Base-by-base conservation (phyloP, 352 stramenopile species). In the Bremia lactucae region DNA sequence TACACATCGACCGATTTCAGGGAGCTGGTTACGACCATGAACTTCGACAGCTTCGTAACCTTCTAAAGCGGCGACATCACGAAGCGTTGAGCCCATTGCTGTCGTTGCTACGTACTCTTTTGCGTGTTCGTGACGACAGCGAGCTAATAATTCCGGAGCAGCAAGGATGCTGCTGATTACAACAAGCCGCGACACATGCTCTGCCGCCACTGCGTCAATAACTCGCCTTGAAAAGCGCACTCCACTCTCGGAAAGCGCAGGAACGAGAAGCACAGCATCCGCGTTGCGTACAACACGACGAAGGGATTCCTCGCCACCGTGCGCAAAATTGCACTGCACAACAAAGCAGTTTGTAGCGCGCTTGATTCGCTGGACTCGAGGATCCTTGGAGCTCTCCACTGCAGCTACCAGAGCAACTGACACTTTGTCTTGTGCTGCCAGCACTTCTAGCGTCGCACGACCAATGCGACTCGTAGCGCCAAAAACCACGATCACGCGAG, bases 401-500 rank as follows among this genome's bases (percentile, higher is more conserved):
- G 72, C 73, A 5, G 68, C 65, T 14, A 83, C 57, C 6, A 84
- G 62, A 16, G 66, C 71, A 36, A 79, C 52, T 1, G 62, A 67
- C 2, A 74, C 42, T 33, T 75, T 48, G 2, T 70, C 42, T 20
- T 69, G 62, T 0, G 46, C 36, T 0, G 65, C 44, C 24, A 89
- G 52, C 24, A 53, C 50, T 52, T 84, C 65, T 42, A 89, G 57
- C 19, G 65, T 50, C 3, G 73, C 59, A 11, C 67, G 65, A 10
- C 76, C 76, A 19, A 87, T 69, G 26, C 73, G 76, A 36, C 62
- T 87, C 14, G 67, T 84, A 42, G 67, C 73, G 4, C 76, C 76
- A 36, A 89, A 87, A 40, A 89, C 72, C 26, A 89, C 76, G 33
- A 89, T 68, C 34, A 86, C 65, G 9, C 62, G 62, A 10, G 68